phyloP scores from a whole-genome alignment of 768 basidiomycete species.

The Gymnopilus junonius region DNA sequence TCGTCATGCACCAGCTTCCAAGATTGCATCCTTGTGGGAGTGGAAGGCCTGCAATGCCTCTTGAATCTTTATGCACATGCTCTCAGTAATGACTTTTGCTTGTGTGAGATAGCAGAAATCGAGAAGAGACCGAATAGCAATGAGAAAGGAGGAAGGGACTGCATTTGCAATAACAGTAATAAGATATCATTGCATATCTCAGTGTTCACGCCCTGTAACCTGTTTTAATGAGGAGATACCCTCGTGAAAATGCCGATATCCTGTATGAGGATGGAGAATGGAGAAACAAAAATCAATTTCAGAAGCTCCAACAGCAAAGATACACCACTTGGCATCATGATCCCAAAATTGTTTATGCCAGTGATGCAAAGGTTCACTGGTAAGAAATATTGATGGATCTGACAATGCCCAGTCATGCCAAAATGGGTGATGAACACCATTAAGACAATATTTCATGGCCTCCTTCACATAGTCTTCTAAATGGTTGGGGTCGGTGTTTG shows the following conservation, averaged over 20 bases:
- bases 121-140: slow-evolving; percentile 35
- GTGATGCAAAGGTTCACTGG: slow-evolving; percentile 42
- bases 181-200: slow-evolving; percentile 39
- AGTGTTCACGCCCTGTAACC: slow-evolving; percentile 43
- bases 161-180: slow-evolving; percentile 40
- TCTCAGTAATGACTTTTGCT: slow-evolving; percentile 28
- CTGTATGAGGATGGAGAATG: slow-evolving; percentile 38
- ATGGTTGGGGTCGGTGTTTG: slow-evolving; percentile 24
- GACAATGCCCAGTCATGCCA: slow-evolving; percentile 40
- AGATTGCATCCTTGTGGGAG: slow-evolving; percentile 36
- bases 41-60: slow-evolving; percentile 35
- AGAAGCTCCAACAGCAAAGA: slow-evolving; percentile 26
- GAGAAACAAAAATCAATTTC: slow-evolving; percentile 43
- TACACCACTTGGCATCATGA: slow-evolving; percentile 44
- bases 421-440: slow-evolving; percentile 38
- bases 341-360: slow-evolving; percentile 42
- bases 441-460: slow-evolving; percentile 28
- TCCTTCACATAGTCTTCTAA: slow-evolving; percentile 25
- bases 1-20: slow-evolving; percentile 28
- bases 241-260: slow-evolving; percentile 40
- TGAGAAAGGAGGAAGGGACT: slow-evolving; percentile 31
- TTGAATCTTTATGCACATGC: slow-evolving; percentile 17
- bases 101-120: slow-evolving; percentile 44
- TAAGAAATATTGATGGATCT: slow-evolving; percentile 36
- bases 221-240: slow-evolving; percentile 45